Evolutionary conservation across 2,329 filamentous ascomycete genomes (phyloP).

Genomic region (Nemania diffusa): DNA sequence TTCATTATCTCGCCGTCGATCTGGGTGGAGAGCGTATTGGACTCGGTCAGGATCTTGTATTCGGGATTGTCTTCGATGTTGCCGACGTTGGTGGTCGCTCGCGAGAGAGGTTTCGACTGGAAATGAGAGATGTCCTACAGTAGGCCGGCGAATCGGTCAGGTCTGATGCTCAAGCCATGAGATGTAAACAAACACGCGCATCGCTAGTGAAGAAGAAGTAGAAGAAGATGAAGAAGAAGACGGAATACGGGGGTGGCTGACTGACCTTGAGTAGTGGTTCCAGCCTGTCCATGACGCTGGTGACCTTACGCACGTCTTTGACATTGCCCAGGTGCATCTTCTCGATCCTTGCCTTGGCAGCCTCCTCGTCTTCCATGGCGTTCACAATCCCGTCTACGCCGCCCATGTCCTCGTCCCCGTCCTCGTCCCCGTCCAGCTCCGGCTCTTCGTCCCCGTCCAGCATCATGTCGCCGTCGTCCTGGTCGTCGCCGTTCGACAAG

Average conservation of each 20-base stretch:
- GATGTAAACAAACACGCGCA: constrained; percentile 69
- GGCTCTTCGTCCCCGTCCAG: constrained; percentile 70
- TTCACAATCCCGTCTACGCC: constrained; percentile 60
- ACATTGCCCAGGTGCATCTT: constrained; percentile 81
- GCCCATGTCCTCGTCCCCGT: constrained; percentile 67
- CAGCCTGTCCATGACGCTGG: constrained; percentile 81
- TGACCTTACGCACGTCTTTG: constrained; percentile 82
- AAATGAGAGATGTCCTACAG: constrained; percentile 83
- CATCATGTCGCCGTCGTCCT: constrained; percentile 60
- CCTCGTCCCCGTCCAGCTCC: constrained; percentile 69
- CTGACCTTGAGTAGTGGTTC: constrained; percentile 85
- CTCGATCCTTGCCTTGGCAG: constrained; percentile 81
- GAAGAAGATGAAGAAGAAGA: too few relatives aligned
- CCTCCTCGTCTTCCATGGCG: constrained; percentile 71
- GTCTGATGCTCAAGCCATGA: constrained; percentile 66
- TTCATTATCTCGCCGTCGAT: constrained; percentile 93
- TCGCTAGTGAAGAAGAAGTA: constrained; percentile 45
- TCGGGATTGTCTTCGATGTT: constrained; percentile 93
- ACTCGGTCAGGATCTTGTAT: constrained; percentile 87
- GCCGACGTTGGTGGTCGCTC: constrained; percentile 74
- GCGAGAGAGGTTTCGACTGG: constrained; percentile 73
- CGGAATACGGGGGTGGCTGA: constrained; percentile 44
- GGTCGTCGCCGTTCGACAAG: constrained; percentile 49
- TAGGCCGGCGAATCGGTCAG: constrained; percentile 69
- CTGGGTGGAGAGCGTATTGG: constrained; percentile 88